These are phyloP conservation scores for Castanospermum australe DNA, from an alignment of 306 rosid species.

Conservation along the genomic window DNA sequence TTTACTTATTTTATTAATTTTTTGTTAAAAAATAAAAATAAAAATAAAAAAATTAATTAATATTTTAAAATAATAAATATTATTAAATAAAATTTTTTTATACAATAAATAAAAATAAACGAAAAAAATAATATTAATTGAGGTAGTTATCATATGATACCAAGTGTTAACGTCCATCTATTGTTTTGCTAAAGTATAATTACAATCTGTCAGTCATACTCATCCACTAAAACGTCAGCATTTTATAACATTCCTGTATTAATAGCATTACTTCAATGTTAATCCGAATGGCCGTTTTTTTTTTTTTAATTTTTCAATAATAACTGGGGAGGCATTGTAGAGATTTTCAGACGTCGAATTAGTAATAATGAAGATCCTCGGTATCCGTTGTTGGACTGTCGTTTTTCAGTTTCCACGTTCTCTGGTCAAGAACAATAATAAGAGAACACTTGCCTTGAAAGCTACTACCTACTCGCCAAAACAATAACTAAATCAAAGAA, in stretches of 20 bases:
- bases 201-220: not conserved
- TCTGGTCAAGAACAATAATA: not conserved
- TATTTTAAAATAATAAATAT: too few relatives aligned
- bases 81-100: too few relatives aligned
- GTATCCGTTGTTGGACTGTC: not conserved
- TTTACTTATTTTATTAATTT: too few relatives aligned
- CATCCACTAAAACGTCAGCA: not conserved
- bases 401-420: not conserved
- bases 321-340: not conserved
- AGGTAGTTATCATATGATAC: not conserved
- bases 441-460: not conserved
- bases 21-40: too few relatives aligned
- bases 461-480: not conserved
- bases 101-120: too few relatives aligned
- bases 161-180: not conserved
- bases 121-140: not conserved
- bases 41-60: too few relatives aligned
- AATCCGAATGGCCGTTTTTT: too few relatives aligned
- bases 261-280: not conserved
- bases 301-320: too few relatives aligned
- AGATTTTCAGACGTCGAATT: not conserved
- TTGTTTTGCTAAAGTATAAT: not conserved
- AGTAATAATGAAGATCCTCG: too few relatives aligned
- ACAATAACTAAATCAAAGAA: not conserved
- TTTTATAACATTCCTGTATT: not conserved